Conservation (phyloP, 331 rosid genomes). For the Erythrophleum ivorense region DNA sequence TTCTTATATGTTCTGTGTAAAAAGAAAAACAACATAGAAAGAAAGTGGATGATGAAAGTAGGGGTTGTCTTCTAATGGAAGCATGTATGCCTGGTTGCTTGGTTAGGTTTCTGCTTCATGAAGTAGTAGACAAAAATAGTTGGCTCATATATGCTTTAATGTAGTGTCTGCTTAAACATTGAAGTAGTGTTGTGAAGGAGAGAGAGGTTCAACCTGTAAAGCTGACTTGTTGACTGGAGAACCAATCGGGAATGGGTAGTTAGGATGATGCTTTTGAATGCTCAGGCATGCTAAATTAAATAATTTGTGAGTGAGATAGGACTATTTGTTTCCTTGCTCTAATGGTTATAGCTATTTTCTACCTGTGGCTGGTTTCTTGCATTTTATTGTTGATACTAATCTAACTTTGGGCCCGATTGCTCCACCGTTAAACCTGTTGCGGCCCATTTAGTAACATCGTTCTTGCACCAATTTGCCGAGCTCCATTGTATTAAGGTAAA, state of each 20-base stretch:
- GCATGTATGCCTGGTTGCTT: constrained; percentile 49
- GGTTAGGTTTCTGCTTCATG: constrained; percentile 64
- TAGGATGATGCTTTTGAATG: constrained; percentile 69
- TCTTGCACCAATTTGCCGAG: not conserved
- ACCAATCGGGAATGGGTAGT: constrained; percentile 68
- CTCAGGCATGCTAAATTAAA: constrained; percentile 68
- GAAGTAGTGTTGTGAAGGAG: constrained; percentile 44
- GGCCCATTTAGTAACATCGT: not conserved
- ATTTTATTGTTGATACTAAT: constrained; percentile 5
- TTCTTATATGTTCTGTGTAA: constrained; percentile 47
- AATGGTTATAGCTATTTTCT: constrained; percentile 58
- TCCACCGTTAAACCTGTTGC: not conserved
- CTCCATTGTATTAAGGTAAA: too few relatives aligned
- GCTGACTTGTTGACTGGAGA: constrained; percentile 78
- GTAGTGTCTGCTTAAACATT: constrained; percentile 49
- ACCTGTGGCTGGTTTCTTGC: constrained; percentile 37
- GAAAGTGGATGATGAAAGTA: constrained; percentile 45
- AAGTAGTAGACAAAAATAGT: constrained; percentile 56
- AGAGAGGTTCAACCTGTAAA: constrained; percentile 70
- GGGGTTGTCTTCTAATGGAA: constrained; percentile 57
- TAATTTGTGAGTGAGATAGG: constrained; percentile 55
- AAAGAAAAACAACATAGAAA: not conserved
- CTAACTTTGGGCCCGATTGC: not conserved
- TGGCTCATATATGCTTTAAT: constrained; percentile 48
- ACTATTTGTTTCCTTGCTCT: constrained; percentile 53